These are phyloP conservation scores for Camellia lanceoleosa DNA, from an alignment of 148 eudicot species.

Conservation along the genomic window DNA sequence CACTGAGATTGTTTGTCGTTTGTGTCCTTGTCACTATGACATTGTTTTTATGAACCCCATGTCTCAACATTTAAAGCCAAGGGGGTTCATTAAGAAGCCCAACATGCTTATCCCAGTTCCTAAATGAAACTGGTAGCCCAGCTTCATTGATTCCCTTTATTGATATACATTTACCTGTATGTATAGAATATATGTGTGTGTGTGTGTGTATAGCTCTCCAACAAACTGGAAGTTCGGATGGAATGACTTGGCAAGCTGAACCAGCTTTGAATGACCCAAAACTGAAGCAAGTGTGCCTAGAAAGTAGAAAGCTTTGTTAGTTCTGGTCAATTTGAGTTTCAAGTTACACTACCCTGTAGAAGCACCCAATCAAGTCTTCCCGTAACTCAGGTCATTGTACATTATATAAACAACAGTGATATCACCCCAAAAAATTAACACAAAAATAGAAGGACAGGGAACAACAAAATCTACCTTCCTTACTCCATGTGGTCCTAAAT, in stretches of 20 bases:
- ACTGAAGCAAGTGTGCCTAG: neutral
- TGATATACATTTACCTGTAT: neutral
- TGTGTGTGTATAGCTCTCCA: neutral
- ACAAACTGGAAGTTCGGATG: neutral
- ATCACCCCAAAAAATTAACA: neutral
- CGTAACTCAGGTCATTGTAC: neutral
- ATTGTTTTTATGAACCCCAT: neutral
- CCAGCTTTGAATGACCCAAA: neutral
- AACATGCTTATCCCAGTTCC: neutral
- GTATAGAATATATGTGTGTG: too few relatives aligned
- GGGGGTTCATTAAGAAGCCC: neutral
- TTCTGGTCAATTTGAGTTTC: neutral
- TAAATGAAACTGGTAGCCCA: neutral
- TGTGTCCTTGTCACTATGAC: neutral
- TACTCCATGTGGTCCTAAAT: conserved; percentile 27
- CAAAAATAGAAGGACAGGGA: neutral
- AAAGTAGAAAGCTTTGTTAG: neutral
- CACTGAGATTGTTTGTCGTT: neutral
- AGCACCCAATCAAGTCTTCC: neutral
- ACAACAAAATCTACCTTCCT: conserved; percentile 55
- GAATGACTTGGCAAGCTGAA: neutral
- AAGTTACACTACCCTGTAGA: neutral
- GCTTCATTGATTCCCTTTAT: neutral
- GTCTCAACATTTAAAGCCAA: neutral
- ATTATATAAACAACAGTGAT: neutral